Evolutionary conservation across 495 filamentous ascomycete species (phyloP), one percentile per base, ranked within the genome.

Genomic region (Penicillium longicatenatum): DNA sequence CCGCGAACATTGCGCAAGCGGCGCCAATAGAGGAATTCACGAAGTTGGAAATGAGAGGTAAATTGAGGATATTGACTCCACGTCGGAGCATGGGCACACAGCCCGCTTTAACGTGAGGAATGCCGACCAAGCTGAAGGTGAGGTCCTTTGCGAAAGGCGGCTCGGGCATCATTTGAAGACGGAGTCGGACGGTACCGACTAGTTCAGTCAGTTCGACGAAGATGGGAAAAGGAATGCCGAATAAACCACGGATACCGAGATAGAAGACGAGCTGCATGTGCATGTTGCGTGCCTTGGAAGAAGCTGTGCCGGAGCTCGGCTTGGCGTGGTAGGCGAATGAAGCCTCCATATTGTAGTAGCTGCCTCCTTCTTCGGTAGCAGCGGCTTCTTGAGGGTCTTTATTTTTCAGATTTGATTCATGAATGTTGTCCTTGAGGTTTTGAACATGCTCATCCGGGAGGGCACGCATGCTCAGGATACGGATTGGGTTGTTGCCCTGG

Each of bases 191-290:
- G 1, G 93, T 98, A 2, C 91, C 92, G 10, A 98, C 90, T 19
- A 97, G 78, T 21, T 90, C 85, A 58, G 87, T 87, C 20, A 97
- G 76, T 69, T 97, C 93, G 54, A 94, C 91, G 68, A 91, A 94
- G 30, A 93, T 89, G 14, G 91, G 92, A 37, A 96, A 80, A 0
- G 92, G 92, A 2, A 97, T 89, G 47, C 93, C 93, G 64, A 98
- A 93, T 5, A 82, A 69, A 12, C 79, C 79, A 24, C 70, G 69
- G 62, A 96, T 80, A 46, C 93, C 93, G 10, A 96, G 78, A 62
- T 96, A 98, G 69, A 98, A 98, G 1, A 97, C 86, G 29, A 97
- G 70, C 63, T 96, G 88, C 91, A 98, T 96, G 64, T 96, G 92
- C 91, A 97, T 96, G 68, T 97, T 97, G 58, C 88, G 83, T 16